These are phyloP conservation scores for Fragaria vesca DNA, from an alignment of 306 rosid species.

Conservation along the genomic window DNA sequence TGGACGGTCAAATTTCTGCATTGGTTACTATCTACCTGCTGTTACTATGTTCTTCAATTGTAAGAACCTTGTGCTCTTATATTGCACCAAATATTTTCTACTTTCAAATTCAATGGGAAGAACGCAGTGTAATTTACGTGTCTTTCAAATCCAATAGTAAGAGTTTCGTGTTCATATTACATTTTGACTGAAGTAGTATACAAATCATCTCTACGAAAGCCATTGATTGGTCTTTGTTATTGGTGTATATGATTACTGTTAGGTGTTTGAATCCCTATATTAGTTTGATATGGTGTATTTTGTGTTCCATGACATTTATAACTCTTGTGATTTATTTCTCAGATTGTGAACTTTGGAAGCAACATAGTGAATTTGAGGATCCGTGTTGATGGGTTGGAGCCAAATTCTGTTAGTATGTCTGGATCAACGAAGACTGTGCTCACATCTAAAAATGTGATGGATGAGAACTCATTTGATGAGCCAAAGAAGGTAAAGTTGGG, in stretches of 20 bases:
- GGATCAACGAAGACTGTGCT: constrained; percentile 61
- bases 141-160: background rate
- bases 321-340: constrained; percentile 15
- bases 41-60: background rate
- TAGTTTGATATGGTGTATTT: background rate
- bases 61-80: background rate
- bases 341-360: constrained; percentile 83
- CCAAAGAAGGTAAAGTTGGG: constrained; percentile 63
- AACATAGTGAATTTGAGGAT: constrained; percentile 51
- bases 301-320: background rate
- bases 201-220: background rate
- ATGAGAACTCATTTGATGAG: constrained; percentile 75
- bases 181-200: background rate
- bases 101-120: background rate
- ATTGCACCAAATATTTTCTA: too few relatives aligned
- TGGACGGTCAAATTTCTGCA: background rate
- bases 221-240: background rate
- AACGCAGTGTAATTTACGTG: background rate
- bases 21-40: background rate
- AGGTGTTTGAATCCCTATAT: background rate
- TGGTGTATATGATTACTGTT: background rate
- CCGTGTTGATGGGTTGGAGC: constrained; percentile 45
- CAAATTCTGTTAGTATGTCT: constrained; percentile 36
- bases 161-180: background rate
- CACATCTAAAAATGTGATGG: constrained; percentile 65